Percentiles rank a stretch among this genome's conserved stretches.
Conservation (phyloP, 441 rosid species). For the Eutrema salsugineum region DNA sequence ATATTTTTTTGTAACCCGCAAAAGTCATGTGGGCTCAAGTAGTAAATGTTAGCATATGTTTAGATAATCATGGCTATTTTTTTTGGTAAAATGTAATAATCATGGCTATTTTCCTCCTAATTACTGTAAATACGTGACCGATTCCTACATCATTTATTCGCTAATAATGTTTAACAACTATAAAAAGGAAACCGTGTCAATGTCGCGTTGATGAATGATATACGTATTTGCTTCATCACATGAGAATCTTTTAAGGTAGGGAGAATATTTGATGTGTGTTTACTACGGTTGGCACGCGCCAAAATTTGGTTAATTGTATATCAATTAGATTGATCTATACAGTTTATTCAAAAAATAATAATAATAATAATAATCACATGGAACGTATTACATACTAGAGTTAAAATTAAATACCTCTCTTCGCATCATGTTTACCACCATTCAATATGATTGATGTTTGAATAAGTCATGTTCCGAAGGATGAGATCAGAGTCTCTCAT, state of each 20-base stretch:
- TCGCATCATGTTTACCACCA: no score
- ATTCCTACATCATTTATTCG: background rate
- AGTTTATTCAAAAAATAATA: no score
- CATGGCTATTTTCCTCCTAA: background rate
- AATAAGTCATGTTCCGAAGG: no score
- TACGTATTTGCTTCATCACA: constrained; percentile 4
- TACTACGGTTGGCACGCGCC: background rate
- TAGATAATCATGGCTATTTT: no score
- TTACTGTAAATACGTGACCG: constrained; percentile 1
- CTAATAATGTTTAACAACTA: background rate
- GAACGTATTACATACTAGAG: no score
- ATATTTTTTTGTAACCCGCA: background rate
- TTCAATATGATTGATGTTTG: no score
- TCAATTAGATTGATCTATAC: background rate
- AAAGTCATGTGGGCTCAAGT: background rate
- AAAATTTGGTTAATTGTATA: background rate
- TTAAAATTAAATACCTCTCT: no score
- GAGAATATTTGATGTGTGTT: constrained; percentile 8
- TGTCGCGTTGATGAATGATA: background rate
- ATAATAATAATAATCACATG: no score
- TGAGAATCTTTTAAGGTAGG: constrained; percentile 4
- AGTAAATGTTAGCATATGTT: background rate
- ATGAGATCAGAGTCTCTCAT: no score
- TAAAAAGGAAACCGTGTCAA: background rate
- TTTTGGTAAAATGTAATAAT: no score